These are phyloP conservation scores for Trichoderma sp. DNA, from an alignment of 2,329 filamentous ascomycete species.

Conservation along the genomic window DNA sequence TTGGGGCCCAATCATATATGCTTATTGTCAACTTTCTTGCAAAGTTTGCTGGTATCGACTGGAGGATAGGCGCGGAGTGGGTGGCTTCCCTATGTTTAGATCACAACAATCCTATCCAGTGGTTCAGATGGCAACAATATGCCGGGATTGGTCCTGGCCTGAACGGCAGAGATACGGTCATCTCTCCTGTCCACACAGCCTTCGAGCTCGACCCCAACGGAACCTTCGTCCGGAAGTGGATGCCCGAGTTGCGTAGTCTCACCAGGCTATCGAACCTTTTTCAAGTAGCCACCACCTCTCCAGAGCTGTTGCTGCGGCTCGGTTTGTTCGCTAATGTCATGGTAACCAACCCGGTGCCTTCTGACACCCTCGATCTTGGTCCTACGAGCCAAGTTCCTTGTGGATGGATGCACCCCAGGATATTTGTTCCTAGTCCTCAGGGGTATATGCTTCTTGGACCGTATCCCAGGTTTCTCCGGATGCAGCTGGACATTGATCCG, in stretches of 20 bases:
- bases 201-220: constrained; percentile 72
- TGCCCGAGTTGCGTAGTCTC: constrained; percentile 62
- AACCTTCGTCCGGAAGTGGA: constrained; percentile 69
- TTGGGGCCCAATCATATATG: constrained; percentile 71
- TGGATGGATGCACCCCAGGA: not conserved
- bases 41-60: constrained; percentile 73
- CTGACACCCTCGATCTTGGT: constrained; percentile 32
- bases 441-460: not conserved
- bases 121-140: constrained; percentile 82
- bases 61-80: constrained; percentile 79
- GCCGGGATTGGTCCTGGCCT: constrained; percentile 79
- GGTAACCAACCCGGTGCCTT: constrained; percentile 60
- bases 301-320: constrained; percentile 54
- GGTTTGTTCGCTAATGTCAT: constrained; percentile 62
- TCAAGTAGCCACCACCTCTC: constrained; percentile 64
- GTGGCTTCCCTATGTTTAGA: constrained; percentile 74
- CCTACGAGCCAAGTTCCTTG: constrained; percentile 46
- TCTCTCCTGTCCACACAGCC: not conserved
- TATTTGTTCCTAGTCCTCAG: not conserved
- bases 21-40: constrained; percentile 73
- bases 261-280: constrained; percentile 58
- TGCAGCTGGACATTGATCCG: not conserved
- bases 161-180: constrained; percentile 50
- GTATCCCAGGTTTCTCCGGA: not conserved
- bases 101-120: constrained; percentile 74